Conservation (phyloP, 805 yeast species). For the Saturnispora sekii region DNA sequence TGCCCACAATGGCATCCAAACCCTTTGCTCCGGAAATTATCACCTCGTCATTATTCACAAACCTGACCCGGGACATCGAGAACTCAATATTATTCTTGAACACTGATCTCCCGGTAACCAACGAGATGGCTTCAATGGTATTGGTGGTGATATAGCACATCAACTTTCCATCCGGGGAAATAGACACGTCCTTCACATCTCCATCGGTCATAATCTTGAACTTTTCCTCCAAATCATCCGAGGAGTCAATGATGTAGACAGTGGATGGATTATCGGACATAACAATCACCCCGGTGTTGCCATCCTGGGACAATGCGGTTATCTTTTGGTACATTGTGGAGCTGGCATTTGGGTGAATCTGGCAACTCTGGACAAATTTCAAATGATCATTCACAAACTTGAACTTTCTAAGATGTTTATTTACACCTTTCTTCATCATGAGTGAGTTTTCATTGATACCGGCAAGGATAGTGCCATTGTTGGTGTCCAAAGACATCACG, state of each 20-base stretch:
- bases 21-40: conserved; percentile 36
- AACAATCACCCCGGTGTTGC: conserved; percentile 56
- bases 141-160: conserved; percentile 54
- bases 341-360: conserved; percentile 39
- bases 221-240: conserved; percentile 40
- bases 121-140: conserved; percentile 41
- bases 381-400: conserved; percentile 51
- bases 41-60: conserved; percentile 26
- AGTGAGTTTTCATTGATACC: conserved; percentile 69
- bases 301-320: conserved; percentile 47
- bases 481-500: conserved; percentile 72
- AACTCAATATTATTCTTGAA: conserved; percentile 22
- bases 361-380: conserved; percentile 50
- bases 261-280: conserved; percentile 58
- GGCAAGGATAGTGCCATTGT: conserved; percentile 44
- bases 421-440: conserved; percentile 48
- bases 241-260: conserved; percentile 49
- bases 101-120: conserved; percentile 35
- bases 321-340: conserved; percentile 56
- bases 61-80: conserved; percentile 24
- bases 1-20: conserved; percentile 36
- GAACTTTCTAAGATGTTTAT: conserved; percentile 64
- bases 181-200: conserved; percentile 54
- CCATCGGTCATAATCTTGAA: conserved; percentile 43
- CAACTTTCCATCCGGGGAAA: conserved; percentile 58